Evolutionary conservation across 1,139 yeast genomes (phyloP).

Genomic region (Geotrichum europaeum): DNA sequence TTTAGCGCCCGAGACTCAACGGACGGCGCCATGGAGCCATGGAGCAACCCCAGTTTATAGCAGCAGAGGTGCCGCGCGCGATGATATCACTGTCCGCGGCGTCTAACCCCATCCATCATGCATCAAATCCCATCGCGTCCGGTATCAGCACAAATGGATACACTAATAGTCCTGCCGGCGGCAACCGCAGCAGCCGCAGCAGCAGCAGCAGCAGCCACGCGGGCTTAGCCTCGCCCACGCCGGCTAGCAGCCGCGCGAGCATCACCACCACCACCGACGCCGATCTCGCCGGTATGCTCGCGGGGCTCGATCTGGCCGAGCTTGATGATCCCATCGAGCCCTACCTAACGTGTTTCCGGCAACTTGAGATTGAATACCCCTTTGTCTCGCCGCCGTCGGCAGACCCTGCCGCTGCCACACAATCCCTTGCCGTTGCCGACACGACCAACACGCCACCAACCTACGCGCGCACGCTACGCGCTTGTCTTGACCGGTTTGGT

Average conservation of each 20-base stretch:
- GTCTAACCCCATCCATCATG: not conserved
- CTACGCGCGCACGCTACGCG: conserved; percentile 31
- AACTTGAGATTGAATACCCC: conserved; percentile 58
- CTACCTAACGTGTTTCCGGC: conserved; percentile 56
- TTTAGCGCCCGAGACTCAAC: not conserved
- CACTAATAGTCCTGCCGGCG: not conserved
- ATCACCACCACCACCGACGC: not conserved
- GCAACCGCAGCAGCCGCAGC: not conserved
- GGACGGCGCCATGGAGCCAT: not conserved
- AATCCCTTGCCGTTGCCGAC: not conserved
- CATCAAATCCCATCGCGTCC: not conserved
- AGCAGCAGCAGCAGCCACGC: conserved; percentile 1
- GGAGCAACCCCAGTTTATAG: not conserved
- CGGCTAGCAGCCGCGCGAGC: not conserved
- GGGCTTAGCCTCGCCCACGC: not conserved
- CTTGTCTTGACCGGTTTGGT: not conserved
- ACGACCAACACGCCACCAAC: not conserved
- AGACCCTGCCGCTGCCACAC: too few species aligned
- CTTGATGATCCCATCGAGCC: conserved; percentile 78
- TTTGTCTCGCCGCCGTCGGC: conserved; percentile 30
- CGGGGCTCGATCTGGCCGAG: conserved; percentile 39
- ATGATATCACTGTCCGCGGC: not conserved
- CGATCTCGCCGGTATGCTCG: not conserved
- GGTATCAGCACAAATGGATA: not conserved
- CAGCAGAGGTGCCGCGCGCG: not conserved